Base-by-base conservation (phyloP, 1,284 basidiomycete genomes). In the Ganoderma multipileum region DNA sequence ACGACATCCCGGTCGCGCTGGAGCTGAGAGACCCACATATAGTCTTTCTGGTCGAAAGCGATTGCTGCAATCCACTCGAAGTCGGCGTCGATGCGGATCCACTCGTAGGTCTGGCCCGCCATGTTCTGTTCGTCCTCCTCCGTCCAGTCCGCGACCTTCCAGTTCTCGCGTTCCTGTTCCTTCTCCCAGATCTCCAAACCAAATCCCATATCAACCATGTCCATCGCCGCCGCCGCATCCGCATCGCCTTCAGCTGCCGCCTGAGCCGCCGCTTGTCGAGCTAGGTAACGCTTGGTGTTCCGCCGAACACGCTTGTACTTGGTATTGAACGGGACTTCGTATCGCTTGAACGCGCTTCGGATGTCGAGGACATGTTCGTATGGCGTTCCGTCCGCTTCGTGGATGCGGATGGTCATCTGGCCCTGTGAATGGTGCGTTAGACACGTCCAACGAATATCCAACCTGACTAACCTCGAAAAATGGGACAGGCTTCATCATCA, bases 321-420 rank as follows among this genome's bases (percentile, higher is more conserved):
- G n/a, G 97, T 99, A 80, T 99, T 99, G 86, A 99, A 99, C 1
- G 98, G 97, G 0, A 99, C 96, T 76, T 98, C 96, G 78, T 95
- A 98, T 16, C 94, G 91, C 79, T 98, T 98, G 81, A 93, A 94
- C 1, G 90, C 82, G 26, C 89, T 89, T 52, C 94, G 91, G 68
- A 99, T 94, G 78, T 98, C 96, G 52, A 99, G 86, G 26, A 99
- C 95, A 78, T 99, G 98, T 80, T 99, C 98, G 78, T 99, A 99
- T 0, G 98, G 97, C 50, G 98, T 99, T 1, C 98, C 98, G 78
- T 99, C 98, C 0, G 97, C 97, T 84, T 99, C 98, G 79, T 99
- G 97, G 67, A 99, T 99, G 23, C 98, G 95, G 64, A 99, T 94
- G 20, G 98, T 99, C 93, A 99, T 95, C 84, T 96, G 95, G 18